phyloP scores from a whole-genome alignment of 495 filamentous ascomycete species.

The Tirmania nivea region DNA sequence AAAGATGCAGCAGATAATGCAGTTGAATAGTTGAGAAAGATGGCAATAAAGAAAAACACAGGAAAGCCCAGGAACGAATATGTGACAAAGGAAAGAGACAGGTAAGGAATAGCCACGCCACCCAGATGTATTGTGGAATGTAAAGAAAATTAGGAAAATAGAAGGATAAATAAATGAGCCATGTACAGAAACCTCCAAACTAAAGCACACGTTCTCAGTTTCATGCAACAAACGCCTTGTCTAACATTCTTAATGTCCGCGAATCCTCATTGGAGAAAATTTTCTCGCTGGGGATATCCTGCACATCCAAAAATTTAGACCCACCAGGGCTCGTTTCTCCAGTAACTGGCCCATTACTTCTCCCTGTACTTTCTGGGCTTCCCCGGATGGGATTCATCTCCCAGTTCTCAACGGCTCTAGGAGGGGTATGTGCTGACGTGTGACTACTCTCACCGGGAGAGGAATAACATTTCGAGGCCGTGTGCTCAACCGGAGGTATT shows the following conservation, averaged over 20 bases:
- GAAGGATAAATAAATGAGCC: no score
- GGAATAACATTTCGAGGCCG: conserved; percentile 16
- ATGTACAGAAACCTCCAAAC: no score
- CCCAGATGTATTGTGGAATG: no score
- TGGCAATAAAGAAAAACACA: no score
- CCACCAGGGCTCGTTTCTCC: conserved; percentile 15
- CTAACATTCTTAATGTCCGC: conserved; percentile 41
- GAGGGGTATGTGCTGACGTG: conserved; percentile 4
- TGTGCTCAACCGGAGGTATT: conserved; percentile 11
- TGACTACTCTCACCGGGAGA: conserved; percentile 24
- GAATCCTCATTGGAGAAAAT: conserved; percentile 44
- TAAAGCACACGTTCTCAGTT: no score
- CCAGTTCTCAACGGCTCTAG: conserved; percentile 7
- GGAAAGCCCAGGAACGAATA: no score
- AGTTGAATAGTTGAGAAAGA: no score
- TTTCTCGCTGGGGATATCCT: conserved; percentile 43
- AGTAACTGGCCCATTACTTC: conserved; percentile 11
- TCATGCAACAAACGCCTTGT: conserved; percentile 25
- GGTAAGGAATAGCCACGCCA: no score
- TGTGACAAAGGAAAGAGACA: no score
- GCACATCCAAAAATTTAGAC: conserved; percentile 25
- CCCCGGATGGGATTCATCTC: conserved; percentile 18
- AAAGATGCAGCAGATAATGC: no score
- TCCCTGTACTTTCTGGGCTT: conserved; percentile 6
- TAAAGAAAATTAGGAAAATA: no score